phyloP scores from a whole-genome alignment of 2,329 filamentous ascomycete genomes.

The Stagonosporopsis vannaccii region DNA sequence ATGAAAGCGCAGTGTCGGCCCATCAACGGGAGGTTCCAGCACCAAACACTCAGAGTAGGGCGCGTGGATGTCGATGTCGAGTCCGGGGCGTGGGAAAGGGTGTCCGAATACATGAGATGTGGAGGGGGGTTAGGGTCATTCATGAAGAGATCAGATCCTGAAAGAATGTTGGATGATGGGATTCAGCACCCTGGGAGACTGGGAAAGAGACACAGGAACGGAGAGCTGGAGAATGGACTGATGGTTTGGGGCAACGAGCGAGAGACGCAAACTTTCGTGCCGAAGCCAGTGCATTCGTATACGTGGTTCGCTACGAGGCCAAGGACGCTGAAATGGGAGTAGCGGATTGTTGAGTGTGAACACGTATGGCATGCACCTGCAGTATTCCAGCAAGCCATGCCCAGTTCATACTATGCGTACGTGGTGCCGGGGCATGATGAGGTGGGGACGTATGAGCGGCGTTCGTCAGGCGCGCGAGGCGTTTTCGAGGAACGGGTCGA shows the following conservation, averaged over 20 bases:
- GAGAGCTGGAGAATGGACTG: neutral
- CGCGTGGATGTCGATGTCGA: neutral
- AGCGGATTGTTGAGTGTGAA: neutral
- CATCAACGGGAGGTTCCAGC: neutral
- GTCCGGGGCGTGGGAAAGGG: neutral
- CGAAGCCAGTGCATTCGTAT: neutral
- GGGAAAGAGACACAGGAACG: neutral
- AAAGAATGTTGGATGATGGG: no score
- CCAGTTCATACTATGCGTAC: neutral
- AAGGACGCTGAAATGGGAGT: neutral
- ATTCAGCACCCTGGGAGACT: neutral
- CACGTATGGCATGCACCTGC: neutral
- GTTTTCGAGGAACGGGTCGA: neutral
- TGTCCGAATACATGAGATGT: neutral
- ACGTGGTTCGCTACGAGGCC: neutral
- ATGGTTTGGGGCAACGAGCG: neutral
- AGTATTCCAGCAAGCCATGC: neutral
- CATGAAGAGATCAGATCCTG: neutral
- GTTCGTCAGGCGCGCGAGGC: neutral
- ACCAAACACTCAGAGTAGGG: neutral
- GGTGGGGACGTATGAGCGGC: neutral
- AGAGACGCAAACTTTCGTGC: neutral
- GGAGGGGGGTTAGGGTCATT: neutral
- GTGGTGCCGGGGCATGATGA: neutral
- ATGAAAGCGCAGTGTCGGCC: neutral